Conservation (phyloP, 768 basidiomycete genomes). For the Leccinum fibrillosum region DNA sequence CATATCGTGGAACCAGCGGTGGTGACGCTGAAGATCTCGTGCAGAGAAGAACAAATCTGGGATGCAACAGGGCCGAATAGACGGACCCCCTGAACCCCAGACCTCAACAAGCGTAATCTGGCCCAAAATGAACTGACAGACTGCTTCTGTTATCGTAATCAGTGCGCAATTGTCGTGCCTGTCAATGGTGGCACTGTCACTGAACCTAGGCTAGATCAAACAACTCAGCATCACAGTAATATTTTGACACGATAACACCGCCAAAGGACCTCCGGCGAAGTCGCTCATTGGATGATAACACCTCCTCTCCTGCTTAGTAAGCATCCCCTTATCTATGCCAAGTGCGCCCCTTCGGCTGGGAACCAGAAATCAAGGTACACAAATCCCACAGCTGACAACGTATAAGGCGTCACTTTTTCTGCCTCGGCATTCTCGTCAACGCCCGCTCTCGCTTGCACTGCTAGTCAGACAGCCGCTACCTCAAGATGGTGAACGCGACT, state of each 20-base stretch:
- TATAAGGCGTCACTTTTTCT: slow-evolving; percentile 14
- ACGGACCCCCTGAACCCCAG: background rate
- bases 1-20: background rate
- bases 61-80: background rate
- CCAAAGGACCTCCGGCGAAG: background rate
- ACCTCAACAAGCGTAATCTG: background rate
- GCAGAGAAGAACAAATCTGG: background rate
- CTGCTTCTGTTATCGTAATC: slow-evolving; percentile 10
- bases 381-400: slow-evolving; percentile 15
- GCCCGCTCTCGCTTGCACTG: background rate
- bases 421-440: background rate
- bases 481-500: slow-evolving; percentile 42
- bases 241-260: slow-evolving; percentile 18
- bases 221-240: background rate
- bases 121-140: slow-evolving; percentile 4
- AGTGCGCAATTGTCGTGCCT: slow-evolving; percentile 6
- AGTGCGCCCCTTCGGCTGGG: background rate
- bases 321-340: slow-evolving; percentile 20
- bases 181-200: slow-evolving; percentile 4
- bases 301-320: slow-evolving; percentile 20
- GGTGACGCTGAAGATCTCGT: background rate
- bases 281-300: slow-evolving; percentile 22
- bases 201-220: background rate
- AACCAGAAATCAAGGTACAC: slow-evolving; percentile 7
- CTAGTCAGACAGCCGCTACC: background rate